Evolutionary conservation across 208 protist species (phyloP).

Genomic region (Plasmodiophora brassicae): DNA sequence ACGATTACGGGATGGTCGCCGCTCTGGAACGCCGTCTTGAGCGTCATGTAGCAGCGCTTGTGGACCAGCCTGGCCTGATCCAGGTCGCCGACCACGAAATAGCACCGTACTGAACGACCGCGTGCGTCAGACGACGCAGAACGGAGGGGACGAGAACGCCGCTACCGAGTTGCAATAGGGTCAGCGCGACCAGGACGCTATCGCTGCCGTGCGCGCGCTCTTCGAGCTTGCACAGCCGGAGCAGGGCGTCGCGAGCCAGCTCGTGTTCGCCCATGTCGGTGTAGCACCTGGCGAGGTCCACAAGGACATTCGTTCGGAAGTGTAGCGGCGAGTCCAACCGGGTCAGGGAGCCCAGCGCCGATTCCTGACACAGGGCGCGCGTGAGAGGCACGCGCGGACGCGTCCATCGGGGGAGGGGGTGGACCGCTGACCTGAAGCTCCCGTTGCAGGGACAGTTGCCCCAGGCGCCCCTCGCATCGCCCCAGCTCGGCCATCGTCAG

Average conservation of each 20-base stretch:
- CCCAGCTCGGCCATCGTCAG: conserved; percentile 14
- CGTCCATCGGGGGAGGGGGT: neutral
- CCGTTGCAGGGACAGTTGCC: neutral
- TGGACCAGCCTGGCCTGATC: neutral
- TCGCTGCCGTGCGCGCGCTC: neutral
- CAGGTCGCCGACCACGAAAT: neutral
- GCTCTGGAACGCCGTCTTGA: neutral
- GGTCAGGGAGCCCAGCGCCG: neutral
- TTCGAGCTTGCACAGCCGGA: neutral
- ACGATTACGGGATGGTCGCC: neutral
- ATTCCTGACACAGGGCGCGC: too few species aligned
- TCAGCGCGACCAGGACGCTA: conserved; percentile 22
- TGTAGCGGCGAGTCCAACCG: neutral
- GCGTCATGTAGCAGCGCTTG: neutral
- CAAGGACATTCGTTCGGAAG: neutral
- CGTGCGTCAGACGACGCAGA: too few species aligned
- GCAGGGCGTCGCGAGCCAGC: neutral
- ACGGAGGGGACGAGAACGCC: neutral
- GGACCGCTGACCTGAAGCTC: neutral
- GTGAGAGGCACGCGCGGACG: neutral
- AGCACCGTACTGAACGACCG: neutral
- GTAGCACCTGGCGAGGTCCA: conserved; percentile 11
- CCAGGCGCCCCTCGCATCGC: conserved; percentile 9
- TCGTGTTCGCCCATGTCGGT: neutral
- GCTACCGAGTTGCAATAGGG: neutral